phyloP scores from a whole-genome alignment of 2,329 filamentous ascomycete species.

The Tolypocladium album region DNA sequence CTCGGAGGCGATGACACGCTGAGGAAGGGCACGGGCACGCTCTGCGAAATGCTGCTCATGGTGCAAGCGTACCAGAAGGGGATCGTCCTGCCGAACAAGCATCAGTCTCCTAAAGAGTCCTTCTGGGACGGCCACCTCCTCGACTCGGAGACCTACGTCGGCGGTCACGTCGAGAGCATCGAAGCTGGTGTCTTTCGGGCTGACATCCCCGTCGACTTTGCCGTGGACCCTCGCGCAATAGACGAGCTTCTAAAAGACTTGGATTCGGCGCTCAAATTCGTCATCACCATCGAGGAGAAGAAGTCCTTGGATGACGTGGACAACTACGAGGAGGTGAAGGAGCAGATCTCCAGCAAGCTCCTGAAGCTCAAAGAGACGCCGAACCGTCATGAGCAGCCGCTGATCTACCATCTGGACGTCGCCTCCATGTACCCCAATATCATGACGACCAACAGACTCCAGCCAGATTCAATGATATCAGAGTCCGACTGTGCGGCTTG shows the following conservation, averaged over 20 bases:
- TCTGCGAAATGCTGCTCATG: constrained; percentile 99
- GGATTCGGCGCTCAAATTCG: constrained; percentile 82
- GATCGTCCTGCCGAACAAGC: constrained; percentile 94
- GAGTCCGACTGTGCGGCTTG: constrained; percentile 95
- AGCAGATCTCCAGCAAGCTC: constrained; percentile 65
- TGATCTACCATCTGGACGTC: constrained; percentile 97
- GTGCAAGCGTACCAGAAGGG: constrained; percentile 89
- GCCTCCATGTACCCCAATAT: constrained; percentile 99
- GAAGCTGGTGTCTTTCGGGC: constrained; percentile 94
- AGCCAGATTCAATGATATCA: constrained; percentile 97
- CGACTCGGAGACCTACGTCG: constrained; percentile 96
- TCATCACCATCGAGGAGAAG: constrained; percentile 73
- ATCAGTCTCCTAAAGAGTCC: constrained; percentile 77
- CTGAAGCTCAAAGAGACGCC: constrained; percentile 68
- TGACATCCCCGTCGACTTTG: constrained; percentile 91
- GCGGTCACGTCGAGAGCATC: constrained; percentile 97
- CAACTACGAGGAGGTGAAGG: constrained; percentile 77
- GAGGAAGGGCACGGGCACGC: constrained; percentile 90
- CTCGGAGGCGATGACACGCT: constrained; percentile 86
- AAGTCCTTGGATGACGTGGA: constrained; percentile 69
- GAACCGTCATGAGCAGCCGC: constrained; percentile 71
- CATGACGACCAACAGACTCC: constrained; percentile 97
- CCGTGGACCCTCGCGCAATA: constrained; percentile 76
- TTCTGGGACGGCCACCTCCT: constrained; percentile 96
- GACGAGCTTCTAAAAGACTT: constrained; percentile 82